A percentile compares a stretch with the other conserved stretches of the same genome.
Conservation (phyloP, 2,329 filamentous ascomycete genomes). For the Ambrosiella beaveri region DNA sequence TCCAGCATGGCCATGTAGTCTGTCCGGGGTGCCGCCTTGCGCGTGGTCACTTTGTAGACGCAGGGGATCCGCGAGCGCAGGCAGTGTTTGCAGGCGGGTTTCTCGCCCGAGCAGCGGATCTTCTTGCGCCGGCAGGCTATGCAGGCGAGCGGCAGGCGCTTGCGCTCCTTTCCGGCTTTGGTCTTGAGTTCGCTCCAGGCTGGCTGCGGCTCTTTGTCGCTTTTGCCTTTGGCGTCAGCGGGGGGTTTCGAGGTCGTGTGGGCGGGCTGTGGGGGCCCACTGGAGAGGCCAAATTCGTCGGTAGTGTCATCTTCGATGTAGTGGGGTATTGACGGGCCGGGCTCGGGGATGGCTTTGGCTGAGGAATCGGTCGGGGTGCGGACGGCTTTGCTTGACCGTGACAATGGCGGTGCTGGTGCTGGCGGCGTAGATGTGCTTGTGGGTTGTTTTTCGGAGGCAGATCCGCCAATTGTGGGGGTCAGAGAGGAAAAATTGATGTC, state of each 20-base stretch:
- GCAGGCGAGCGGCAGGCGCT: slow-evolving; percentile 79
- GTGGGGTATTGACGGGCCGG: slow-evolving; percentile 18
- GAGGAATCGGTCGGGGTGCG: not conserved
- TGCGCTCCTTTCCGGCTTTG: slow-evolving; percentile 89
- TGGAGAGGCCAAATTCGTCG: slow-evolving; percentile 40
- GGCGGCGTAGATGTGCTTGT: not conserved
- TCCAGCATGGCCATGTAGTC: slow-evolving; percentile 99
- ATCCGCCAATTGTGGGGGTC: not conserved
- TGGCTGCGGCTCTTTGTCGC: slow-evolving; percentile 40
- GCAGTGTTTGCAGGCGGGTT: slow-evolving; percentile 94
- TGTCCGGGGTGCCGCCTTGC: slow-evolving; percentile 83
- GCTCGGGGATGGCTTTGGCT: slow-evolving; percentile 18
- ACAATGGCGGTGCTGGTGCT: not conserved
- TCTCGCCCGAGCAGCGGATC: slow-evolving; percentile 93
- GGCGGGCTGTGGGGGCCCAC: slow-evolving; percentile 20
- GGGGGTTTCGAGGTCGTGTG: slow-evolving; percentile 21
- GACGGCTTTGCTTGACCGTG: not conserved
- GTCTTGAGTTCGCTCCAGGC: slow-evolving; percentile 74
- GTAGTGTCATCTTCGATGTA: slow-evolving; percentile 35
- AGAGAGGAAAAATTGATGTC: slow-evolving; percentile 5
- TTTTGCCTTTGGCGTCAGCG: slow-evolving; percentile 32
- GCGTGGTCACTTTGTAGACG: slow-evolving; percentile 90
- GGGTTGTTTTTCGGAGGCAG: not conserved
- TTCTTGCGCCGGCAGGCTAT: slow-evolving; percentile 95
- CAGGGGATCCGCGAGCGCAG: slow-evolving; percentile 82